Base-by-base conservation (phyloP, 148 eudicot genomes). In the Chenopodium formosanum region DNA sequence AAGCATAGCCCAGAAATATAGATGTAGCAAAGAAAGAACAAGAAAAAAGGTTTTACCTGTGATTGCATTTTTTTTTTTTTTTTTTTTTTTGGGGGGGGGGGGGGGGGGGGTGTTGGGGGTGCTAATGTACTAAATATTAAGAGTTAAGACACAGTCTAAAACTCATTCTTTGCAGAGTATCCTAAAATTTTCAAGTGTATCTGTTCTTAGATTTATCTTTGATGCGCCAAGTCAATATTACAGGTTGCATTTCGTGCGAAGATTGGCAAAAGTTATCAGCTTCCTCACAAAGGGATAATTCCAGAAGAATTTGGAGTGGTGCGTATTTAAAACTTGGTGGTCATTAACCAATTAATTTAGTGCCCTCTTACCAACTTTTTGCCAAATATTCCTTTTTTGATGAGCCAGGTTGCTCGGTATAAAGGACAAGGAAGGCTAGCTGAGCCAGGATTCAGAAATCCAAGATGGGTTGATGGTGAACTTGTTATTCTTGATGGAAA, bases 261-360 rank as follows among this genome's bases (percentile, higher is more conserved):
- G 90, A 85, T 97, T 77, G 99, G 99, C 58, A 92, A 89, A 81
- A 85, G 84, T 74, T 97, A 92, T 85, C 94, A 97, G 90, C 97
- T 97, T 76, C 98, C 99, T 66, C 99, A 94, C 78, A 92, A 91
- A 84, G 99, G 99, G 82, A 90, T 96, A 65, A 92, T 96, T 81
- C 99, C 98, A 9, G 95, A 96, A 87, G 99, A 96, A 88, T 89
- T 96, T 89, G 99, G 99, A 79, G 97, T 94, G 97, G 99, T 94
- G 89, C 81, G 90, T 85, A 82, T 80, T 23, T 22, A 77, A 47
- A 65, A 72, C 37, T 32, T 32, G 74, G 70, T 73, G 29, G 27
- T 81, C 75, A 40, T 50, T 81, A 9, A 29, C n/a, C 31, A 13
- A 58, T 78, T 73, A 46, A 73, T 60, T 19, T 72, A 17, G 31